Conservation (phyloP, 192 early-diverging fungal genomes). For the Martensiomyces pterosporus region DNA sequence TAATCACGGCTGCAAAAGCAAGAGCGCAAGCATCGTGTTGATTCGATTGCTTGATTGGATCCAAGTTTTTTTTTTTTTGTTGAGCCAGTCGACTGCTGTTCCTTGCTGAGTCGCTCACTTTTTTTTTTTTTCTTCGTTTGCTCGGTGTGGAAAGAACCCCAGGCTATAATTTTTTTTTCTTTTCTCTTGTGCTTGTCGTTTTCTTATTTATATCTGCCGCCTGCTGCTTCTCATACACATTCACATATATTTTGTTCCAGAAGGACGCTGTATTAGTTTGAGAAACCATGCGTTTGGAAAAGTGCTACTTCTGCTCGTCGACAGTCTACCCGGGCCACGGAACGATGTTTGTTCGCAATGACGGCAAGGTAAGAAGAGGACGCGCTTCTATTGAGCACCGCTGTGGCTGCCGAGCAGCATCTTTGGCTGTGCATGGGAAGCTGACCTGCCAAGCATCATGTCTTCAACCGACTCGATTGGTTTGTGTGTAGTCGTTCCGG, state of each 20-base stretch:
- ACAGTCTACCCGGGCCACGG: conserved; percentile 98
- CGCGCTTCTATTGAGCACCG: too few species aligned
- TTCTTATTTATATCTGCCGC: too few species aligned
- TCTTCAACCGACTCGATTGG: too few species aligned
- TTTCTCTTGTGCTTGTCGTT: too few species aligned
- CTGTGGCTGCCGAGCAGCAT: too few species aligned
- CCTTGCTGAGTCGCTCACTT: neutral
- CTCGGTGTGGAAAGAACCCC: too few species aligned
- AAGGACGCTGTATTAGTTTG: too few species aligned
- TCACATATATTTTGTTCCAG: neutral
- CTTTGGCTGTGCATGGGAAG: too few species aligned
- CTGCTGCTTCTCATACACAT: neutral
- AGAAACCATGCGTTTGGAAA: conserved; percentile 84
- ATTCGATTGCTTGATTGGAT: neutral
- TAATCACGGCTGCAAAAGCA: too few species aligned
- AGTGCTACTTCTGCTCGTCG: conserved; percentile 98
- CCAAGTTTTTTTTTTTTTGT: conserved; percentile 3
- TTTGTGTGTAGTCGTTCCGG: conserved; percentile 87
- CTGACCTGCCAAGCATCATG: too few species aligned
- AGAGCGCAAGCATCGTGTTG: neutral
- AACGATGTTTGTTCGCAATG: conserved; percentile 98
- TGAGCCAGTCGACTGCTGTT: neutral
- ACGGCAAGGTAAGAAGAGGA: conserved; percentile 84
- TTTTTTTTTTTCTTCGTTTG: too few species aligned
- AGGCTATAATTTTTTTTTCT: too few species aligned